Conservation (phyloP, 2,329 filamentous ascomycete species). For the Paramyrothecium roridum region DNA sequence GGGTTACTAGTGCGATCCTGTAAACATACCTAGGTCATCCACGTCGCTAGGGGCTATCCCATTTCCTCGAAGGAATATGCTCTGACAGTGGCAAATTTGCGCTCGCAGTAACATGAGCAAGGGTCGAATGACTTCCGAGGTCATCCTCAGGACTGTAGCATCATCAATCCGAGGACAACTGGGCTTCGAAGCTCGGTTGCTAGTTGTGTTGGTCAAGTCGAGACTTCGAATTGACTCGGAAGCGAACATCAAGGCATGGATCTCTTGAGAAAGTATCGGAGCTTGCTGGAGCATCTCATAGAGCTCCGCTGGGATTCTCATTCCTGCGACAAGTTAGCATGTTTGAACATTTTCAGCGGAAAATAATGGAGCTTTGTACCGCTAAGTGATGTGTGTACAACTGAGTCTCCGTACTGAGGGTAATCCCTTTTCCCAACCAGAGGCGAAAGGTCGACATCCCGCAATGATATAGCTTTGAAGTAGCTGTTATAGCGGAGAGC, state of each 20-base stretch:
- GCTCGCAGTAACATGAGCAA: slow-evolving; percentile 48
- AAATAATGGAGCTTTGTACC: slow-evolving; percentile 33
- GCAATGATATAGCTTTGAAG: slow-evolving; percentile 56
- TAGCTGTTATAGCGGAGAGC: slow-evolving; percentile 58
- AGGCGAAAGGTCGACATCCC: slow-evolving; percentile 45
- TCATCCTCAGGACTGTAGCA: slow-evolving; percentile 17
- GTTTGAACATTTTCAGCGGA: neutral
- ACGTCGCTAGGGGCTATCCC: slow-evolving; percentile 42
- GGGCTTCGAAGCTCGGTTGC: slow-evolving; percentile 17
- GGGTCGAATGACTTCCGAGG: slow-evolving; percentile 41
- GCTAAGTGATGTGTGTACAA: slow-evolving; percentile 50
- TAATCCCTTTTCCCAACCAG: slow-evolving; percentile 38
- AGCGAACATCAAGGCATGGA: slow-evolving; percentile 53
- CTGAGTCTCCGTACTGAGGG: slow-evolving; percentile 38
- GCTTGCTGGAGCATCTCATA: slow-evolving; percentile 45
- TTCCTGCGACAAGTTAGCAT: slow-evolving; percentile 25
- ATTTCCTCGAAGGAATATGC: slow-evolving; percentile 49
- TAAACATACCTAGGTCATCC: slow-evolving; percentile 42
- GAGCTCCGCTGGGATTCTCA: slow-evolving; percentile 46
- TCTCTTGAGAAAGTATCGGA: slow-evolving; percentile 51
- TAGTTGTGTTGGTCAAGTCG: slow-evolving; percentile 44
- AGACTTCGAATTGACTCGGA: slow-evolving; percentile 54
- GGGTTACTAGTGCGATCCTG: neutral
- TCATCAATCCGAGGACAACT: slow-evolving; percentile 18
- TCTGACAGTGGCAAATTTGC: slow-evolving; percentile 45